phyloP scores from a whole-genome alignment of 1,139 yeast genomes.

The Pneumocystis carinii region DNA sequence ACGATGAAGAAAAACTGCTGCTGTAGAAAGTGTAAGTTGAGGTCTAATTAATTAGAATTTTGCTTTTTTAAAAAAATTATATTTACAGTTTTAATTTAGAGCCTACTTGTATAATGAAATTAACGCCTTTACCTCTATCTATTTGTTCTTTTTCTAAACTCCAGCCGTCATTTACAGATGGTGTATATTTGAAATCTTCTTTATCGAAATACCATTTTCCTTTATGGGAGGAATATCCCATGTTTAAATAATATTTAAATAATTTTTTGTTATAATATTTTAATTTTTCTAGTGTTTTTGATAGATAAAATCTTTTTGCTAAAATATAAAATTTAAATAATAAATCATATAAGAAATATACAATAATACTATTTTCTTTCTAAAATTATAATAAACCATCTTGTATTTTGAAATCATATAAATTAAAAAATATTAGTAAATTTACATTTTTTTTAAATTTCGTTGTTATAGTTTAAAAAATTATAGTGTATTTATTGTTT shows the following conservation, averaged over 20 bases:
- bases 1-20: constrained; percentile 36
- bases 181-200: constrained; percentile 15
- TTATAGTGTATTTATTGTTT: constrained; percentile 22
- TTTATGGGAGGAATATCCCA: not conserved
- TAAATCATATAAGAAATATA: not conserved
- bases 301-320: not conserved
- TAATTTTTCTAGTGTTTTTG: not conserved
- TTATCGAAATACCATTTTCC: constrained; percentile 14
- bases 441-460: not conserved
- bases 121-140: constrained; percentile 34
- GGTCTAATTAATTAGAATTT: constrained; percentile 19
- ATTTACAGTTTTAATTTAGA: constrained; percentile 26
- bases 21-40: constrained; percentile 34
- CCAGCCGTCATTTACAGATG: constrained; percentile 25
- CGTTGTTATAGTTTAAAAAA: not conserved
- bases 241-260: not conserved
- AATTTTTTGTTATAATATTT: not conserved
- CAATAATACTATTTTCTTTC: not conserved
- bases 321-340: not conserved
- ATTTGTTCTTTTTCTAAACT: constrained; percentile 28
- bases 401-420: not conserved
- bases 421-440: not conserved
- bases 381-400: not conserved
- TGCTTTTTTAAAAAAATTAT: not conserved
- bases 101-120: constrained; percentile 33